Evolutionary conservation across 2,329 filamentous ascomycete genomes (phyloP).

Genomic region (Arthrobotrys musiformis): DNA sequence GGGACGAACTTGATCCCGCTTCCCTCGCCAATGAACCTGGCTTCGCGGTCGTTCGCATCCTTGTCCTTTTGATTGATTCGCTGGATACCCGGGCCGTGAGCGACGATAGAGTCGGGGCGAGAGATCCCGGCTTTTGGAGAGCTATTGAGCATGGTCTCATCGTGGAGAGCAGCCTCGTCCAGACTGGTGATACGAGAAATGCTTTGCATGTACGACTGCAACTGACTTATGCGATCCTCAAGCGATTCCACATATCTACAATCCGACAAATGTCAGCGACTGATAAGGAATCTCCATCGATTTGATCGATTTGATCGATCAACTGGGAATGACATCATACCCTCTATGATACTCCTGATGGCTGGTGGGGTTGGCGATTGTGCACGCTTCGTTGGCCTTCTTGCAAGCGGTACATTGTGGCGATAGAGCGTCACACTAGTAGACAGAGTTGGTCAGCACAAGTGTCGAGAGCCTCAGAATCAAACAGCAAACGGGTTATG

Average conservation of each 20-base stretch:
- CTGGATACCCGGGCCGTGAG: slow-evolving; percentile 44
- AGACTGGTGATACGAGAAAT: slow-evolving; percentile 52
- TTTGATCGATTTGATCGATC: too few relatives aligned
- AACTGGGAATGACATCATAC: slow-evolving; percentile 7
- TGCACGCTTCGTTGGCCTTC: slow-evolving; percentile 54
- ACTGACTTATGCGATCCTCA: slow-evolving; percentile 50
- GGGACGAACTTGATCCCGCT: slow-evolving; percentile 50
- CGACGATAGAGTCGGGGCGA: slow-evolving; percentile 6
- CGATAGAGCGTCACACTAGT: slow-evolving; percentile 53
- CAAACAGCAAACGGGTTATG: neutral
- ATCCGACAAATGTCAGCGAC: neutral
- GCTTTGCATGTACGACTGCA: slow-evolving; percentile 54
- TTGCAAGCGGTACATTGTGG: slow-evolving; percentile 55
- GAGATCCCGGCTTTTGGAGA: slow-evolving; percentile 39
- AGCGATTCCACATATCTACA: slow-evolving; percentile 49
- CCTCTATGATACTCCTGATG: slow-evolving; percentile 55
- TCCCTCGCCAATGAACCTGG: slow-evolving; percentile 53
- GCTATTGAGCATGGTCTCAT: slow-evolving; percentile 18
- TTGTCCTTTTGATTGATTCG: slow-evolving; percentile 51
- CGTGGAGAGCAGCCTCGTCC: slow-evolving; percentile 42
- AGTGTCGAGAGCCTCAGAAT: neutral
- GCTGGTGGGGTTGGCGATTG: slow-evolving; percentile 54
- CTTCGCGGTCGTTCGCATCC: slow-evolving; percentile 48
- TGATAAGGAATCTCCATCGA: neutral
- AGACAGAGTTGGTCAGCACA: slow-evolving; percentile 14